Base-by-base conservation (phyloP, 2,329 filamentous ascomycete genomes). In the Clarireedia paspali region DNA sequence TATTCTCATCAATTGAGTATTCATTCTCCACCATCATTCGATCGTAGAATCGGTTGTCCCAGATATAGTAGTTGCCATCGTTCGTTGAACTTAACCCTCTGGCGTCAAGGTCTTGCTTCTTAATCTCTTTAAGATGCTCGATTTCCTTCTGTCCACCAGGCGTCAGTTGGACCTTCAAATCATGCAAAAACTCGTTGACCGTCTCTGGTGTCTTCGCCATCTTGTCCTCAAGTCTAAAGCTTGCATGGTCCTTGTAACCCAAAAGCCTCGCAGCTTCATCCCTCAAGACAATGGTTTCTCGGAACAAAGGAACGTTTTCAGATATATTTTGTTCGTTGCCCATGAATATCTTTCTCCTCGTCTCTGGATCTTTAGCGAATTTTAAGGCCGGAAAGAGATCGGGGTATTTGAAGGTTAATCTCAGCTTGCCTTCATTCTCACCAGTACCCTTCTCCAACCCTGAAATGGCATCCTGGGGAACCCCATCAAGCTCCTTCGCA, bases 41-140 rank as follows among this genome's bases (percentile, higher is more conserved):
- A 63, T 89, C 86, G 71, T 92, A 94, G 72, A 83, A 94, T 44
- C 87, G 78, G 67, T 88, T 80, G 63, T 94, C 89, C 89, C 89
- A 94, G 42, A 91, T 80, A 70, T 88, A 92, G 70, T 91, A 90
- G 63, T 83, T 83, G 49, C 80, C 82, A 63, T 89, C 85, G 53
- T 80, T 78, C 3, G 76, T 72, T 47, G 71, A 67, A 6, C 69
- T 67, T 6, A 83, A 64, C 7, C 80, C 80, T 26, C 83, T 78
- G 20, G 78, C 74, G 64, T 82, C 77, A 53, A 81, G 76, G 62
- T 91, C 85, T 54, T 79, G 75, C 72, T 87, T 83, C 78, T 94
- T 94, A 63, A 91, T 75, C 61, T 82, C 79, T 59, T 86, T 77
- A n/a, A 95, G 75, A 64, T 85, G 83, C 46, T 79, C 75, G 44